Conservation (phyloP, 768 basidiomycete genomes). For the Amanita brunnescens region DNA sequence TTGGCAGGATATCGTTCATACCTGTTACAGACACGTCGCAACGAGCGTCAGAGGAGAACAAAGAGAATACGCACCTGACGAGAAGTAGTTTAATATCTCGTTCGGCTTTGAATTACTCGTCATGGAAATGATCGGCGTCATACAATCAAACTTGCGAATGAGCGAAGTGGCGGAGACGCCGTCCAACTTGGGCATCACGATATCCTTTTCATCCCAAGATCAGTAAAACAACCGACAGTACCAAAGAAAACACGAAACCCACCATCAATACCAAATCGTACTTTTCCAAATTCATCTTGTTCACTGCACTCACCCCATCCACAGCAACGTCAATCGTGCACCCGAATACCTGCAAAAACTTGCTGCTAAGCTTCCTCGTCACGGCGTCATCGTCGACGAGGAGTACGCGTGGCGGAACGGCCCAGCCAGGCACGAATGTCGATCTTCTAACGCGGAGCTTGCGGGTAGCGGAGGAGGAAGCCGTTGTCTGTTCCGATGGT, state of each 20-base stretch:
- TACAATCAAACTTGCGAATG: conserved; percentile 90
- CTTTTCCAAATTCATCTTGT: conserved; percentile 94
- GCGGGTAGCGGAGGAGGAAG: conserved; percentile 19
- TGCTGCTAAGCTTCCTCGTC: conserved; percentile 78
- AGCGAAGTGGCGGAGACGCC: conserved; percentile 87
- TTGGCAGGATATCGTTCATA: conserved; percentile 96
- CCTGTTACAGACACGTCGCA: conserved; percentile 27
- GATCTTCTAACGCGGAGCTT: conserved; percentile 65
- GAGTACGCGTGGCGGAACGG: conserved; percentile 82
- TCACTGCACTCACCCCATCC: conserved; percentile 86
- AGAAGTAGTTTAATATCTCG: conserved; percentile 87
- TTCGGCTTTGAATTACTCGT: conserved; percentile 90
- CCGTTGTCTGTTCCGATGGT: conserved; percentile 15
- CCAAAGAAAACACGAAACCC: conserved; percentile 20
- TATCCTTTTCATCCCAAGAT: conserved; percentile 55
- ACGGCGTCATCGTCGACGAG: conserved; percentile 96
- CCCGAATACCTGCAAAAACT: conserved; percentile 93
- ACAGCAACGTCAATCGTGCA: conserved; percentile 92
- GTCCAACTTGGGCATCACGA: conserved; percentile 87
- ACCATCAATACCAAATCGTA: conserved; percentile 97
- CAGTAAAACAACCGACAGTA: conserved; percentile 1
- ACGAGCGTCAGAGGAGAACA: neutral
- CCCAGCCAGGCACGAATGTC: conserved; percentile 85
- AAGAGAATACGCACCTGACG: conserved; percentile 39
- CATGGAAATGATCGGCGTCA: conserved; percentile 98